These are phyloP conservation scores for Pythium phragmitis DNA, from an alignment of 352 stramenopile species.

Conservation along the genomic window DNA sequence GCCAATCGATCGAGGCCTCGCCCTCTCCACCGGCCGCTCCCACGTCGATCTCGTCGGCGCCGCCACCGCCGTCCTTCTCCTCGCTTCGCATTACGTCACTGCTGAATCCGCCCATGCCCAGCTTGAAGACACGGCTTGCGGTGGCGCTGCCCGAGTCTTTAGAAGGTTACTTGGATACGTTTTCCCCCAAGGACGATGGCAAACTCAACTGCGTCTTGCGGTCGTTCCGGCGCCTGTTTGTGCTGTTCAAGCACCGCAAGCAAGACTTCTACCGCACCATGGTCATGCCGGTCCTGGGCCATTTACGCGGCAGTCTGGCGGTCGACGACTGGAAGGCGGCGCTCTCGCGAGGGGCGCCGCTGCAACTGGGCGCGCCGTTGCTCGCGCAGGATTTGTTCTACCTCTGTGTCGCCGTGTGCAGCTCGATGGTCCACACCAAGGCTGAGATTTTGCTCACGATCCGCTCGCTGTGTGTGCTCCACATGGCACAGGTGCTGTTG, in stretches of 20 bases:
- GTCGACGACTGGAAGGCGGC: conserved; percentile 51
- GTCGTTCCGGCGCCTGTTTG: conserved; percentile 46
- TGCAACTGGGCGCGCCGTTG: conserved; percentile 60
- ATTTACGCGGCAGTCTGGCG: conserved; percentile 44
- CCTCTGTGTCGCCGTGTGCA: conserved; percentile 70
- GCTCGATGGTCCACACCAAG: conserved; percentile 75
- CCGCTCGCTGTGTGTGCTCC: conserved; percentile 68
- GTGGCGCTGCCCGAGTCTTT: conserved; percentile 67
- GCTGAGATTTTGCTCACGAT: conserved; percentile 80
- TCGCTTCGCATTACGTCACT: conserved; percentile 70
- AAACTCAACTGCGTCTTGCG: conserved; percentile 75
- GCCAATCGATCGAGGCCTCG: conserved; percentile 7
- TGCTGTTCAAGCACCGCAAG: conserved; percentile 58
- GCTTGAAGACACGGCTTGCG: conserved; percentile 57
- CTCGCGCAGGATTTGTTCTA: conserved; percentile 78
- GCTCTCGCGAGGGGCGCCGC: conserved; percentile 42
- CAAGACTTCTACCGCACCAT: conserved; percentile 54
- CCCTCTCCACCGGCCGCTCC: conserved; percentile 11
- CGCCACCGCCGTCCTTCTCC: conserved; percentile 51
- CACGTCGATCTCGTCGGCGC: conserved; percentile 16
- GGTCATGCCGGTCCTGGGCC: conserved; percentile 44
- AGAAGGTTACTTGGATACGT: conserved; percentile 65
- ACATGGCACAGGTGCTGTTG: conserved; percentile 78
- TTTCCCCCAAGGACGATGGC: conserved; percentile 72
- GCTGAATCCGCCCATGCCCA: conserved; percentile 49